Conservation (phyloP, 495 filamentous ascomycete genomes). For the Podospora australis region DNA sequence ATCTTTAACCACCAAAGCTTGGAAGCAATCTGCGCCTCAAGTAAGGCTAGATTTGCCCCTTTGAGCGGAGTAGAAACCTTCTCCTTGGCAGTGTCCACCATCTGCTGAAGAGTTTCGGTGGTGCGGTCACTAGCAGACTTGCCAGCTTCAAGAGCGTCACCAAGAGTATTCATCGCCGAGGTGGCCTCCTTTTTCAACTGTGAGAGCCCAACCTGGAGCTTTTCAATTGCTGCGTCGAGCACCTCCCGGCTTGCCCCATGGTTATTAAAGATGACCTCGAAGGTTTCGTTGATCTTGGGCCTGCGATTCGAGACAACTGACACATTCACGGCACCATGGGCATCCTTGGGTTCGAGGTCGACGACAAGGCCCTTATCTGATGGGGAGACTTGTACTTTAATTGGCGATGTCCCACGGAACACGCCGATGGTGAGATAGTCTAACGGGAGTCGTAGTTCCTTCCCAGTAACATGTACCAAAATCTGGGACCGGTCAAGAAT, state of each 20-base stretch:
- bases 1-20: slow-evolving; percentile 43
- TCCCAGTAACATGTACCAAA: slow-evolving; percentile 31
- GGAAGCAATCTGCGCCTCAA: slow-evolving; percentile 38
- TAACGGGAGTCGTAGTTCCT: slow-evolving; percentile 34
- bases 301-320: slow-evolving; percentile 37
- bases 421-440: slow-evolving; percentile 40
- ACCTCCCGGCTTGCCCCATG: slow-evolving; percentile 34
- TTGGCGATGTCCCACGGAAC: slow-evolving; percentile 29
- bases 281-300: slow-evolving; percentile 42
- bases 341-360: slow-evolving; percentile 34
- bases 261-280: slow-evolving; percentile 30
- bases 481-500: slow-evolving; percentile 33
- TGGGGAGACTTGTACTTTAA: slow-evolving; percentile 37
- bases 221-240: slow-evolving; percentile 31
- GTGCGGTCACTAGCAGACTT: slow-evolving; percentile 19
- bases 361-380: slow-evolving; percentile 40
- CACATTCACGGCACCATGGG: slow-evolving; percentile 36
- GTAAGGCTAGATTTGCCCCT: slow-evolving; percentile 24
- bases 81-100: slow-evolving; percentile 18
- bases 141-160: slow-evolving; percentile 20
- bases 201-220: slow-evolving; percentile 29
- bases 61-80: slow-evolving; percentile 17
- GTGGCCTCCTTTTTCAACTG: slow-evolving; percentile 27
- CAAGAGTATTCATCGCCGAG: slow-evolving; percentile 23
- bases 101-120: slow-evolving; percentile 16